phyloP scores from a whole-genome alignment of 1,284 basidiomycete species.

The Macrocystidia cucumis region DNA sequence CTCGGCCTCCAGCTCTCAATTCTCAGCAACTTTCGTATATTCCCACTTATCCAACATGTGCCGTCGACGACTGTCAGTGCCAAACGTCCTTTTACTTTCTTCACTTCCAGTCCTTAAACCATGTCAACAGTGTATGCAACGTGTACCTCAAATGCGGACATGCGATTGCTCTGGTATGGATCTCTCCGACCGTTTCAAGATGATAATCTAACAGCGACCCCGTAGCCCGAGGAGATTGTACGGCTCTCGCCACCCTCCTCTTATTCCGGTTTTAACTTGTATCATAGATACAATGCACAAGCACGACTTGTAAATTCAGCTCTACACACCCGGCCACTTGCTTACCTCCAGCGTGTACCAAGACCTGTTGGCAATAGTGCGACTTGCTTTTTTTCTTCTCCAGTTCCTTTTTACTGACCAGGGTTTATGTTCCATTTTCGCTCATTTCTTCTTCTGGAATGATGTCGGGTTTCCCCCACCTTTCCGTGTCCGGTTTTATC shows the following conservation, averaged over 20 bases:
- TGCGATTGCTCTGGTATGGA: constrained; percentile 5
- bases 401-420: too few species aligned
- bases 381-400: too few species aligned
- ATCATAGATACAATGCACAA: constrained; percentile 11
- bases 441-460: too few species aligned
- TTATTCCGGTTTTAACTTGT: not conserved
- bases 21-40: too few species aligned
- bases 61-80: constrained; percentile 19
- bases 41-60: constrained; percentile 14
- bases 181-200: not conserved
- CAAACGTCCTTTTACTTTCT: not conserved
- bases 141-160: constrained; percentile 16
- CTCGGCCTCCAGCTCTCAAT: too few species aligned
- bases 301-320: constrained; percentile 8
- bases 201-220: not conserved
- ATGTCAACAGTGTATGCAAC: constrained; percentile 5
- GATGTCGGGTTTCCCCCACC: too few species aligned
- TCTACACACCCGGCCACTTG: constrained; percentile 3
- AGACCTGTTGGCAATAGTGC: constrained; percentile 9
- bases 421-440: not conserved
- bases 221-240: constrained; percentile 15
- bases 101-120: not conserved
- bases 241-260: constrained; percentile 3
- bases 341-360: constrained; percentile 2
- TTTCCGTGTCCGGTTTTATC: too few species aligned